Evolutionary conservation across 2,329 filamentous ascomycete species (phyloP).

Genomic region (Epichloe gansuensis): DNA sequence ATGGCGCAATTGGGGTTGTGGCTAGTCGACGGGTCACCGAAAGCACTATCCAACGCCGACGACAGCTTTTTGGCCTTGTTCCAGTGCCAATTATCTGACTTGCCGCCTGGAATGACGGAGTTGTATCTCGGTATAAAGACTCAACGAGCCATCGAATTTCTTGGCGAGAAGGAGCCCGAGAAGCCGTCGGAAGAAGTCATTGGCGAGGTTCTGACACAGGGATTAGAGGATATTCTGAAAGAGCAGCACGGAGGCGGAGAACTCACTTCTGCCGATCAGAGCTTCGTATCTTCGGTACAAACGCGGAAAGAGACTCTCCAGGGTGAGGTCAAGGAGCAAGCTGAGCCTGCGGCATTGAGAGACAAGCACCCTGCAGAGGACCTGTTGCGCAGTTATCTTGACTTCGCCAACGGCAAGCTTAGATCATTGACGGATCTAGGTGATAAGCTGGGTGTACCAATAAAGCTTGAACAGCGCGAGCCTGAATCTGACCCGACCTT

Average conservation of each 20-base stretch:
- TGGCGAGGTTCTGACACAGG: constrained; percentile 41
- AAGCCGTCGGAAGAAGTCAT: constrained; percentile 39
- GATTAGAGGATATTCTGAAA: constrained; percentile 39
- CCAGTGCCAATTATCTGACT: constrained; percentile 32
- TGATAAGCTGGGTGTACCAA: constrained; percentile 22
- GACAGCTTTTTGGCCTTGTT: constrained; percentile 33
- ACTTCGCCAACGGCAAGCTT: constrained; percentile 22
- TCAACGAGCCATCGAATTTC: constrained; percentile 39
- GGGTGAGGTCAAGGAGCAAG: constrained; percentile 14
- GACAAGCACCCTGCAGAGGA: constrained; percentile 29
- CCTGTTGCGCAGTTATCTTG: constrained; percentile 22
- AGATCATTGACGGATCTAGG: constrained; percentile 22
- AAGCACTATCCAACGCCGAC: constrained; percentile 30
- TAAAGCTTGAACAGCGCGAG: constrained; percentile 18
- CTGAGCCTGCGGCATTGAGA: constrained; percentile 18
- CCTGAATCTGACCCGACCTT: constrained; percentile 15
- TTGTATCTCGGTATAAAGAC: constrained; percentile 36
- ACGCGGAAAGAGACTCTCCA: constrained; percentile 22
- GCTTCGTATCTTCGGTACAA: constrained; percentile 21
- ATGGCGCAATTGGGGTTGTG: constrained; percentile 34
- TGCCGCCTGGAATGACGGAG: constrained; percentile 29
- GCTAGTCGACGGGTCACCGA: constrained; percentile 25
- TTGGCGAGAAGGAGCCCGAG: constrained; percentile 37
- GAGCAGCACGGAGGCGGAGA: constrained; percentile 19
- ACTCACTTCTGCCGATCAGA: constrained; percentile 23